phyloP scores from a whole-genome alignment of 345 rosid genomes.

The Passiflora organensis region DNA sequence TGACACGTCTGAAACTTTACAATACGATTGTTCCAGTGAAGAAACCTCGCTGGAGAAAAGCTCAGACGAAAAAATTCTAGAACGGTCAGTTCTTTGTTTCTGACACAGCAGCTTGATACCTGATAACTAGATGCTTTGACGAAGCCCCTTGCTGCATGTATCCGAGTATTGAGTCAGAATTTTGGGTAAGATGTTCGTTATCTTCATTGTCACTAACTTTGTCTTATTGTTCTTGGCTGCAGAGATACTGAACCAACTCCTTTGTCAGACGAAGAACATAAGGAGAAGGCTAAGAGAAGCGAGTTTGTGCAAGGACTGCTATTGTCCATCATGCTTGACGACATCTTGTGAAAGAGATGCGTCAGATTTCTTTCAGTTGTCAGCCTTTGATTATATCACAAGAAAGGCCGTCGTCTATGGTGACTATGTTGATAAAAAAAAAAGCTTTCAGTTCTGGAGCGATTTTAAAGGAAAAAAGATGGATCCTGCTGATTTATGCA shows the following conservation, averaged over 20 bases:
- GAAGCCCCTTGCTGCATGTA: background rate
- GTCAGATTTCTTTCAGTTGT: too few species aligned
- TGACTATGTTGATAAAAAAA: background rate
- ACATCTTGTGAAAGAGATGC: constrained; percentile 32
- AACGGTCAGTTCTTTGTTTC: constrained; percentile 32
- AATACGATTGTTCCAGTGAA: constrained; percentile 25
- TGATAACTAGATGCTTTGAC: background rate
- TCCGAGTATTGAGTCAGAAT: background rate
- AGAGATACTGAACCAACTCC: constrained; percentile 31
- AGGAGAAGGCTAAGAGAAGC: constrained; percentile 59
- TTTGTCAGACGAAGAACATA: constrained; percentile 39
- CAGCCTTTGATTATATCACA: background rate
- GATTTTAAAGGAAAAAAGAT: constrained; percentile 2
- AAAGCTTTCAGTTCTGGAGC: constrained; percentile 12
- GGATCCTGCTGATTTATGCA: too few species aligned
- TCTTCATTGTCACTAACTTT: constrained; percentile 1
- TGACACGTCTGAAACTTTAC: constrained; percentile 29
- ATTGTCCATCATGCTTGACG: constrained; percentile 48
- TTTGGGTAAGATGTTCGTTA: background rate
- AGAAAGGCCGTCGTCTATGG: background rate
- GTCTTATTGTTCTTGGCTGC: constrained; percentile 11
- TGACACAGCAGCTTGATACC: too few species aligned
- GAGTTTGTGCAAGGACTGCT: constrained; percentile 62
- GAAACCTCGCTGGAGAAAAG: constrained; percentile 25
- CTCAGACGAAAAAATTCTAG: constrained; percentile 18